These are phyloP conservation scores for Davidsoniella eucalypti DNA, from an alignment of 2,329 filamentous ascomycete genomes.

Conservation along the genomic window DNA sequence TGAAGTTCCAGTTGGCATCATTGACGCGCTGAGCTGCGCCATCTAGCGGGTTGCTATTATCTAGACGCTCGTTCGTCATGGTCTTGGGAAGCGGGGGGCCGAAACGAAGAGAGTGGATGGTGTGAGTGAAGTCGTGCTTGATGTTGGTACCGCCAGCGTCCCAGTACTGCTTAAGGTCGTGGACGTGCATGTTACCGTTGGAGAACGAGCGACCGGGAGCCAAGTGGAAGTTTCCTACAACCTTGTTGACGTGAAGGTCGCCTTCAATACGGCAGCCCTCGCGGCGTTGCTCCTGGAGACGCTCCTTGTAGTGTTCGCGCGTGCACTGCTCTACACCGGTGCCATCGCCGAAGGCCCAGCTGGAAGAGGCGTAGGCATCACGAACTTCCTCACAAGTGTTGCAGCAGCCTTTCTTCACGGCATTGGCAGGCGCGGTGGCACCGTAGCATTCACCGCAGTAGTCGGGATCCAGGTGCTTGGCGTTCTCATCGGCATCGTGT, in stretches of 20 bases:
- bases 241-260: constrained; percentile 88
- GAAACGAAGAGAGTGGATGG: constrained; percentile 78
- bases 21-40: constrained; percentile 57
- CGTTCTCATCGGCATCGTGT: constrained; percentile 37
- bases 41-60: constrained; percentile 54
- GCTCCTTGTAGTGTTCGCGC: constrained; percentile 84
- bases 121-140: constrained; percentile 76
- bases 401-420: constrained; percentile 74
- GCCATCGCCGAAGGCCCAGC: constrained; percentile 88
- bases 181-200: constrained; percentile 91
- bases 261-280: constrained; percentile 95
- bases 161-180: constrained; percentile 93
- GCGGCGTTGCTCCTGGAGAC: constrained; percentile 67
- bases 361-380: constrained; percentile 76
- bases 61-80: constrained; percentile 40
- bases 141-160: constrained; percentile 46
- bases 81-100: constrained; percentile 79
- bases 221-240: constrained; percentile 96
- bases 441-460: constrained; percentile 96
- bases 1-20: constrained; percentile 83
- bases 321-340: constrained; percentile 90
- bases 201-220: constrained; percentile 92
- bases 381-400: constrained; percentile 94
- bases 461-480: constrained; percentile 66
- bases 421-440: constrained; percentile 54